These are phyloP conservation scores for Coemansia brasiliensis DNA, from an alignment of 192 early-diverging fungal genomes.

Conservation along the genomic window DNA sequence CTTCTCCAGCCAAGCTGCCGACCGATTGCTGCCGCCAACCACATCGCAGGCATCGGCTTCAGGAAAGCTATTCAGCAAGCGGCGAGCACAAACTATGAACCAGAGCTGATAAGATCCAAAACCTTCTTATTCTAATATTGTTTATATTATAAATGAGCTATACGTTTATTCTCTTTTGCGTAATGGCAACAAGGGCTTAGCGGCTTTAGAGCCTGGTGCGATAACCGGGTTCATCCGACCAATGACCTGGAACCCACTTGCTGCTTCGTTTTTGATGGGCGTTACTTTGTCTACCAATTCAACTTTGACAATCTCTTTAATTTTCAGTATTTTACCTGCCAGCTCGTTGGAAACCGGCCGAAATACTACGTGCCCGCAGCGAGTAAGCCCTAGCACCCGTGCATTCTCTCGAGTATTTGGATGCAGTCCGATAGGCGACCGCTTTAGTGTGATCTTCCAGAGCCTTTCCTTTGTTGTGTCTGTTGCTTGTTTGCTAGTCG, in stretches of 20 bases:
- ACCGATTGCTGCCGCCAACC: constrained; percentile 14
- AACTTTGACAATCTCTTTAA: constrained; percentile 63
- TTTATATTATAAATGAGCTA: constrained; percentile 6
- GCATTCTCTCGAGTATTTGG: constrained; percentile 54
- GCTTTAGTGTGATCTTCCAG: constrained; percentile 64
- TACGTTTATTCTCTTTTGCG: constrained; percentile 13
- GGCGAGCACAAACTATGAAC: constrained; percentile 43
- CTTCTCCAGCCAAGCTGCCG: constrained; percentile 35
- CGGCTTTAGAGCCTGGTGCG: constrained; percentile 46
- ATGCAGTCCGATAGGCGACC: constrained; percentile 61
- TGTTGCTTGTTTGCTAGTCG: not conserved
- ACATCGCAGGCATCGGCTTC: constrained; percentile 3
- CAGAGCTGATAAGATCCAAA: too few species aligned
- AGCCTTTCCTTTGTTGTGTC: constrained; percentile 20
- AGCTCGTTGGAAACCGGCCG: constrained; percentile 50
- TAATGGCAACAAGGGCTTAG: constrained; percentile 44
- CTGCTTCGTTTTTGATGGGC: constrained; percentile 22
- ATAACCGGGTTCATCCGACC: constrained; percentile 47
- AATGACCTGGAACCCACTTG: constrained; percentile 45
- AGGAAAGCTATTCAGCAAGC: constrained; percentile 13
- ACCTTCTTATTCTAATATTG: not conserved
- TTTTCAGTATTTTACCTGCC: constrained; percentile 64
- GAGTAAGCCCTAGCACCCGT: constrained; percentile 55
- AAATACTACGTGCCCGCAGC: constrained; percentile 61
- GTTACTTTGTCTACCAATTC: constrained; percentile 45